These are phyloP conservation scores for Stachybotrys chlorohalonatus DNA, from an alignment of 2,329 filamentous ascomycete species.

Conservation along the genomic window DNA sequence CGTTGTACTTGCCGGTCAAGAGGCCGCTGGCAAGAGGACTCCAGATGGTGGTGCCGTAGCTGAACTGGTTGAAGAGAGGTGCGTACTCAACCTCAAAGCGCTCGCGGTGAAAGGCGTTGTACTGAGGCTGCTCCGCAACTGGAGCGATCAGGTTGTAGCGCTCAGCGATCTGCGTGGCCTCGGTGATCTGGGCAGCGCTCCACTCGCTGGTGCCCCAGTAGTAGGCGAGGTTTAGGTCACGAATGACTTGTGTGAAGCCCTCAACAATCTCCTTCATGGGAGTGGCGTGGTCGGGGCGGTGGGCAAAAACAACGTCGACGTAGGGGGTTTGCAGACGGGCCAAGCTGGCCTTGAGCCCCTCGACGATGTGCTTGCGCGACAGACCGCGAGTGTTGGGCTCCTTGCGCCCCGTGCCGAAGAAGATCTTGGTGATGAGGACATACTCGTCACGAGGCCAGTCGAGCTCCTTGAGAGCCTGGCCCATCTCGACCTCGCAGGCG, in stretches of 20 bases:
- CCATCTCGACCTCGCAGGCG: slow-evolving; percentile 55
- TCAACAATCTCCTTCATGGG: slow-evolving; percentile 17
- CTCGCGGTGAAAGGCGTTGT: slow-evolving; percentile 53
- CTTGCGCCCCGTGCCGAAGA: slow-evolving; percentile 18
- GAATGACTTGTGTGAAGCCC: slow-evolving; percentile 15
- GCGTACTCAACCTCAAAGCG: slow-evolving; percentile 56
- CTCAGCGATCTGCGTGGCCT: slow-evolving; percentile 45
- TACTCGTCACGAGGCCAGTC: slow-evolving; percentile 51
- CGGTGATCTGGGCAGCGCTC: slow-evolving; percentile 56
- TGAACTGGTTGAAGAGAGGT: slow-evolving; percentile 47
- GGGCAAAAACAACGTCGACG: slow-evolving; percentile 16
- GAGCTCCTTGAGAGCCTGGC: slow-evolving; percentile 46
- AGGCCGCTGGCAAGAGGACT: slow-evolving; percentile 47
- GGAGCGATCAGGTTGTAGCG: slow-evolving; percentile 53
- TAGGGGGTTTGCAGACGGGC: slow-evolving; percentile 14
- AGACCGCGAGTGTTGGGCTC: slow-evolving; percentile 51
- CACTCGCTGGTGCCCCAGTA: slow-evolving; percentile 55
- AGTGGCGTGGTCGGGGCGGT: slow-evolving; percentile 13
- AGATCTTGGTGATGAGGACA: slow-evolving; percentile 38
- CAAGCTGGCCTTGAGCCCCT: slow-evolving; percentile 24
- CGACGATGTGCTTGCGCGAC: slow-evolving; percentile 57
- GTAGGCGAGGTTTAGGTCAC: slow-evolving; percentile 16
- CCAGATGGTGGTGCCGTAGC: slow-evolving; percentile 52
- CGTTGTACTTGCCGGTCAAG: slow-evolving; percentile 58
- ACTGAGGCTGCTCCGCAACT: slow-evolving; percentile 57